phyloP scores from a whole-genome alignment of 2,329 filamentous ascomycete genomes.

The Pestalotiopsis sp. region DNA sequence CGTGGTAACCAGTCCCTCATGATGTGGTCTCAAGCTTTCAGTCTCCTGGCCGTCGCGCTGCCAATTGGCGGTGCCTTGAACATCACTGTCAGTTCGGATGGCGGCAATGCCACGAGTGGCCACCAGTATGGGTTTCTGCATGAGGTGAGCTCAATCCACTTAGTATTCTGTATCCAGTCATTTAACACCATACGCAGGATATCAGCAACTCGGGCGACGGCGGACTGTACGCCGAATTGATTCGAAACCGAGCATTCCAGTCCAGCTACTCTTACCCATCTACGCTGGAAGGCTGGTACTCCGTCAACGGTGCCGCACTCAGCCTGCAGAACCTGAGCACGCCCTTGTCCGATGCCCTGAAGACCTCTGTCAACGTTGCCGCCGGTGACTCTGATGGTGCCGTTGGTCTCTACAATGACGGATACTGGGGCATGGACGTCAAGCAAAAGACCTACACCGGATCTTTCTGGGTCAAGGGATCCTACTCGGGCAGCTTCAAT shows the following conservation, averaged over 20 bases:
- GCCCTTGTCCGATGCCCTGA: constrained; percentile 55
- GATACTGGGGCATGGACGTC: constrained; percentile 61
- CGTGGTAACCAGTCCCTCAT: constrained; percentile 1
- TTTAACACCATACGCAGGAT: constrained; percentile 43
- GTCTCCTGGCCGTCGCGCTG: constrained; percentile 21
- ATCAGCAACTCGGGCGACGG: constrained; percentile 73
- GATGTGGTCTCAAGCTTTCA: constrained; percentile 23
- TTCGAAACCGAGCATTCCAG: constrained; percentile 74
- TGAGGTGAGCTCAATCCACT: constrained; percentile 32
- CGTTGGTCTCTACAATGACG: constrained; percentile 54
- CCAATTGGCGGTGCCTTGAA: constrained; percentile 32
- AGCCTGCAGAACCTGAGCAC: constrained; percentile 47
- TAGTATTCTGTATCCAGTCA: not conserved
- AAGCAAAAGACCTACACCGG: constrained; percentile 49
- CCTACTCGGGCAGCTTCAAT: constrained; percentile 48
- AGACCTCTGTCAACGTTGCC: constrained; percentile 52
- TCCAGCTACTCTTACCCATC: constrained; percentile 43
- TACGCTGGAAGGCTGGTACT: constrained; percentile 47
- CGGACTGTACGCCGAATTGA: constrained; percentile 72
- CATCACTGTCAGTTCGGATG: constrained; percentile 38
- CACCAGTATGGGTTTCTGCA: constrained; percentile 50
- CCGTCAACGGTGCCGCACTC: constrained; percentile 45
- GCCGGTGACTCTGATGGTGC: constrained; percentile 29
- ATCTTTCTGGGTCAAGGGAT: constrained; percentile 56
- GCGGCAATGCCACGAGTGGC: constrained; percentile 45